A percentile compares a stretch with the other conserved stretches of the same genome.
Conservation (phyloP, 306 rosid species). For the Prunus fruticosa region DNA sequence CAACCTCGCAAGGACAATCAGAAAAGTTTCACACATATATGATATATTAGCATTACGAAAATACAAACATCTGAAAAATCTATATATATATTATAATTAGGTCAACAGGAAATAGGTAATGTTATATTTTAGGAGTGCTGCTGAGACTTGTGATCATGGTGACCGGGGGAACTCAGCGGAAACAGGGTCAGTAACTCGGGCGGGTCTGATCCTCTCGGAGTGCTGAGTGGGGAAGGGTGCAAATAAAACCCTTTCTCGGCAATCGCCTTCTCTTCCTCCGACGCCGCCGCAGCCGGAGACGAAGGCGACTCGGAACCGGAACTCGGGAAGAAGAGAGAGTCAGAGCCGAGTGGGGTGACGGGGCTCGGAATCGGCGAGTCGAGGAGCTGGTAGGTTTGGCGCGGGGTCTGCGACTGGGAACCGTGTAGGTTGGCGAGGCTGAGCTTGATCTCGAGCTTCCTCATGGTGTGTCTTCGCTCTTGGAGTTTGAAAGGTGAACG, state of each 20-base stretch:
- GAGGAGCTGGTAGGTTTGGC: too few relatives aligned
- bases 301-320: conserved; percentile 31
- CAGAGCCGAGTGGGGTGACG: conserved; percentile 32
- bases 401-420: conserved; percentile 2
- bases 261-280: conserved; percentile 32
- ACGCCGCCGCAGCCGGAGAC: conserved; percentile 19
- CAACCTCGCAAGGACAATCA: background rate
- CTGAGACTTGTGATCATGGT: background rate
- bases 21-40: background rate
- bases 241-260: conserved; percentile 37
- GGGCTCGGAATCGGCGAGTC: conserved; percentile 39
- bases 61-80: background rate
- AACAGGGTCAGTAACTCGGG: conserved; percentile 46
- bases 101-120: background rate
- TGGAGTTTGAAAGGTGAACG: conserved; percentile 51
- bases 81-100: background rate
- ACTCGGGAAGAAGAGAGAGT: conserved; percentile 21
- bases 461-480: conserved; percentile 44
- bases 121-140: background rate
- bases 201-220: conserved; percentile 38
- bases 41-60: background rate
- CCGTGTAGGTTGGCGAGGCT: conserved; percentile 30
- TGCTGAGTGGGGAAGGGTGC: conserved; percentile 42
- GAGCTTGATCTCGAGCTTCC: conserved; percentile 45
- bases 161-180: conserved; percentile 39